A percentile compares a stretch with the other conserved stretches of the same genome.
Evolutionary conservation across 75 land plant species (phyloP).

Genomic region (Pinus taeda): DNA sequence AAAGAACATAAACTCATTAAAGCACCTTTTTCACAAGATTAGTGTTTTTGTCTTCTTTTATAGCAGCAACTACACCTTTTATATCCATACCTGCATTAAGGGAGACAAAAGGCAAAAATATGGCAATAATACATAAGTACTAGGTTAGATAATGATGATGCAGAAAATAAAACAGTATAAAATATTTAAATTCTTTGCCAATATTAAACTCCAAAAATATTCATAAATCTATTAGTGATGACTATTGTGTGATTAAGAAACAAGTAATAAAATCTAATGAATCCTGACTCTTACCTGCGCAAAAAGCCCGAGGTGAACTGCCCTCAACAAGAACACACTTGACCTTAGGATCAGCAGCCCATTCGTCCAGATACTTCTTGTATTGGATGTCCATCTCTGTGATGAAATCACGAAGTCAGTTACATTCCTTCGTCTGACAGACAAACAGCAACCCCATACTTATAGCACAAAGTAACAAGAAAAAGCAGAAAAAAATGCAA

Average conservation of each 20-base stretch:
- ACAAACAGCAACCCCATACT: background rate
- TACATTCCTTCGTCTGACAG: background rate
- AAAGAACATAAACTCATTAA: constrained; percentile 4
- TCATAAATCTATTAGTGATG: background rate
- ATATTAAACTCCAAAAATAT: background rate
- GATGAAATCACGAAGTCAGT: constrained; percentile 13
- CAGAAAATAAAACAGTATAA: constrained; percentile 3
- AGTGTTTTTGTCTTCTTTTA: constrained; percentile 76
- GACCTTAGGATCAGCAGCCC: constrained; percentile 67
- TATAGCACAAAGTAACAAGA: constrained; percentile 3
- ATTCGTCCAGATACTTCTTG: constrained; percentile 73
- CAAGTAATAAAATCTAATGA: background rate
- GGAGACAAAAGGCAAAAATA: constrained; percentile 20
- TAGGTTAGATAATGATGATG: background rate
- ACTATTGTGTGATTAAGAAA: background rate
- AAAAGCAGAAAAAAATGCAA: constrained; percentile 1
- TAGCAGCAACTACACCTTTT: constrained; percentile 89
- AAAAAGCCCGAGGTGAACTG: constrained; percentile 92
- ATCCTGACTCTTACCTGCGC: constrained; percentile 55
- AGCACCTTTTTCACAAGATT: constrained; percentile 80
- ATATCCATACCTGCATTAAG: constrained; percentile 96
- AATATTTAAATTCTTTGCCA: background rate
- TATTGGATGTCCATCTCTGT: constrained; percentile 86
- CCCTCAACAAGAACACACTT: constrained; percentile 83
- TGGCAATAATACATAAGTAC: constrained; percentile 10